Percentiles rank a stretch among this genome's conserved stretches.
phyloP scores from a whole-genome alignment of 768 basidiomycete genomes.

The Lactifluus hygrophoroides region DNA sequence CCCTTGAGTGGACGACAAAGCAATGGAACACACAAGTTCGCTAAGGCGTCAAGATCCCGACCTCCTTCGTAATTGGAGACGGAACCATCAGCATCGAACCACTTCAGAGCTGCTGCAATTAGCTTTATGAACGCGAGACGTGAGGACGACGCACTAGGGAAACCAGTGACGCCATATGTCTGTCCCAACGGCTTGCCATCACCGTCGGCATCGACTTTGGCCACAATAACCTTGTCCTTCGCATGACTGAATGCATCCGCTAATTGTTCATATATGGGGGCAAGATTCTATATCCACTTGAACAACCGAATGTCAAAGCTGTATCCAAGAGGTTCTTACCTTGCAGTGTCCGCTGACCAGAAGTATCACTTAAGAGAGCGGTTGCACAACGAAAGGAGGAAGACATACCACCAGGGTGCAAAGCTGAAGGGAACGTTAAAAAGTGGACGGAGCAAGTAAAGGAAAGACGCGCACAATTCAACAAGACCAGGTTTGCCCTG shows the following conservation, averaged over 20 bases:
- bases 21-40: slow-evolving; percentile 50
- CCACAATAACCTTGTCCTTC: slow-evolving; percentile 78
- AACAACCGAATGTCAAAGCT: not conserved
- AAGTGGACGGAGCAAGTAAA: not conserved
- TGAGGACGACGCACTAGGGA: slow-evolving; percentile 58
- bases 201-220: slow-evolving; percentile 91
- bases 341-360: slow-evolving; percentile 74
- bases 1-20: not conserved
- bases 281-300: slow-evolving; percentile 55
- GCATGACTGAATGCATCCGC: slow-evolving; percentile 76
- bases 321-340: slow-evolving; percentile 31
- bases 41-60: slow-evolving; percentile 73
- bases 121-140: slow-evolving; percentile 2
- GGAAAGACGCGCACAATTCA: slow-evolving; percentile 66
- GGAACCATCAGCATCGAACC: slow-evolving; percentile 63
- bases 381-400: not conserved
- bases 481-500: slow-evolving; percentile 77
- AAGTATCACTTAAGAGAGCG: not conserved
- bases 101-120: slow-evolving; percentile 66
- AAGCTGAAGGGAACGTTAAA: slow-evolving; percentile 40
- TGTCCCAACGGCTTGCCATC: slow-evolving; percentile 67
- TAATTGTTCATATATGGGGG: slow-evolving; percentile 80
- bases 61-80: slow-evolving; percentile 64
- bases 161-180: slow-evolving; percentile 75
- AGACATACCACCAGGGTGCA: slow-evolving; percentile 78